These are phyloP conservation scores for Leccinellum luteum DNA, from an alignment of 768 basidiomycete species.

Conservation along the genomic window DNA sequence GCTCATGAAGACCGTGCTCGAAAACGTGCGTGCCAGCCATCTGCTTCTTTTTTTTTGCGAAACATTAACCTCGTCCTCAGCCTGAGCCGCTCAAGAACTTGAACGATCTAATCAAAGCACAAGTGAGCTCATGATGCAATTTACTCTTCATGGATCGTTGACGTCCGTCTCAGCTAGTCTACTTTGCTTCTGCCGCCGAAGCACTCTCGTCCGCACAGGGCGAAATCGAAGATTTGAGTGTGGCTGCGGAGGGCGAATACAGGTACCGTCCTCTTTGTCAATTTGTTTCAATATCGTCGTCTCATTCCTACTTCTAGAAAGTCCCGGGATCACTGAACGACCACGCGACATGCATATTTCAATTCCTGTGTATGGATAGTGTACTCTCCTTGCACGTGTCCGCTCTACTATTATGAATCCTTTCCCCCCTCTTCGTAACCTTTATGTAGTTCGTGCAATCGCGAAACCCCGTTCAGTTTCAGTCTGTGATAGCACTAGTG, in stretches of 20 bases:
- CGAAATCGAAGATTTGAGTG: slow-evolving; percentile 89
- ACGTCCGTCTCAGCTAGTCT: slow-evolving; percentile 52
- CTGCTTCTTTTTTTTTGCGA: neutral
- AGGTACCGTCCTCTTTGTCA: slow-evolving; percentile 45
- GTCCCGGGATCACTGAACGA: slow-evolving; percentile 80
- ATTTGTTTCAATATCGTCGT: neutral
- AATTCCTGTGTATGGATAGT: slow-evolving; percentile 10
- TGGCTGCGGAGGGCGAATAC: slow-evolving; percentile 94
- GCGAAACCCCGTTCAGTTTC: slow-evolving; percentile 1
- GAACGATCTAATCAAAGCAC: slow-evolving; percentile 89
- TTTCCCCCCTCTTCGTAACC: slow-evolving; percentile 8
- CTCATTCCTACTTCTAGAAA: slow-evolving; percentile 47
- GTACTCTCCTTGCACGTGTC: slow-evolving; percentile 2
- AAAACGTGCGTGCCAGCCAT: slow-evolving; percentile 67
- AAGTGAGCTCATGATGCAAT: slow-evolving; percentile 40
- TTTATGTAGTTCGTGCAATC: slow-evolving; percentile 10
- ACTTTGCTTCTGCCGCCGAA: slow-evolving; percentile 75
- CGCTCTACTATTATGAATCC: slow-evolving; percentile 1
- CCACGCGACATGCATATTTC: neutral
- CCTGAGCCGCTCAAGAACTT: slow-evolving; percentile 96
- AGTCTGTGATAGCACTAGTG: neutral
- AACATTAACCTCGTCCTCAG: slow-evolving; percentile 37
- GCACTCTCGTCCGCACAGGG: slow-evolving; percentile 79
- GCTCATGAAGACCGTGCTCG: slow-evolving; percentile 96
- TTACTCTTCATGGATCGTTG: neutral